Base-by-base conservation (phyloP, 2,329 filamentous ascomycete genomes). In the Geosmithia putterillii region DNA sequence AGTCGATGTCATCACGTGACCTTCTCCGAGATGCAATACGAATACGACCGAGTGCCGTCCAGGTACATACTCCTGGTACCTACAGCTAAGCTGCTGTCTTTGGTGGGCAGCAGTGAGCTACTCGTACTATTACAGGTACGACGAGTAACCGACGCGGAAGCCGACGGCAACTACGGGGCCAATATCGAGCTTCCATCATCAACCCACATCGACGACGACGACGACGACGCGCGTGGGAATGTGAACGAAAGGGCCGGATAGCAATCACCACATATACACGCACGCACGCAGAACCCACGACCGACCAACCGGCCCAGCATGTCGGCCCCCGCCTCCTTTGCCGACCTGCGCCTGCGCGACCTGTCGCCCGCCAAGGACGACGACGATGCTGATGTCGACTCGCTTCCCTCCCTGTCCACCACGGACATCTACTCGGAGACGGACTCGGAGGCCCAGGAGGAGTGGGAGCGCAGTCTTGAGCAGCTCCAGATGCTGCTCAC, bases 381-480 rank as follows among this genome's bases (percentile, higher is more conserved):
- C 45, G 51, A 46, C 44, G 73, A 77, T 50, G n/a, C n/a, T 32
- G 76, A 81, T 6, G 55, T 81, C 52, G 76, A 79, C 57, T 81
- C 78, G 43, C 69, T 83, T 19, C 77, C 79, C 19, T 83, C 80
- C 44, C 66, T 72, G 40, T 73, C 73, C 17, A 75, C 69, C 49
- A 73, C 72, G 42, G 78, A 81, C 32, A 54, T 66, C 42, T 69
- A 69, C 51, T 70, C 67, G 25, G 77, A 83, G 41, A 70, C 72
- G 47, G 70, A 83, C 47, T 87, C 84, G 35, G 90, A 96, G 58
- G 92, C 92, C 9, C 90, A 98, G 63, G 76, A 77, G 47, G 90
- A 98, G 65, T 98, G 92, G 92, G 83, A 90, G 54, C 86, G 89
- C 55, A 94, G 86, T 54, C 67, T 98, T 49, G 86, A 95, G 63